Evolutionary conservation across 106 monocot species (phyloP).

Genomic region (Allium cepa): DNA sequence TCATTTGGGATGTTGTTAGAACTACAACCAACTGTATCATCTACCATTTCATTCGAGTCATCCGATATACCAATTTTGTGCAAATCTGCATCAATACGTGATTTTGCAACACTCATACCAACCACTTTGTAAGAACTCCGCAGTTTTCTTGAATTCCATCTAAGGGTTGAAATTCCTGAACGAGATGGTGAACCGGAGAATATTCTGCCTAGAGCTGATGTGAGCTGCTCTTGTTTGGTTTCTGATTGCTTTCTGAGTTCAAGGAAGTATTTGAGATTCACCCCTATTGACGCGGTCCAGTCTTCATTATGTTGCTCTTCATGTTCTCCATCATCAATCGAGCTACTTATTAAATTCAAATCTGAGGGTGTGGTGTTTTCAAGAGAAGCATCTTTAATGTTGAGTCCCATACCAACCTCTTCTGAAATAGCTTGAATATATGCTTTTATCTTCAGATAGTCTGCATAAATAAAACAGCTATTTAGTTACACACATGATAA

Average conservation of each 20-base stretch:
- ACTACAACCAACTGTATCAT: background rate
- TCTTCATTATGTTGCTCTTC: constrained; percentile 47
- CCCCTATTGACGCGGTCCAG: constrained; percentile 83
- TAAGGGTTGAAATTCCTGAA: constrained; percentile 38
- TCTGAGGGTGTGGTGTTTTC: constrained; percentile 54
- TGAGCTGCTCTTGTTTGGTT: constrained; percentile 37
- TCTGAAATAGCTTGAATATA: constrained; percentile 61
- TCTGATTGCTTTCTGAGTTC: constrained; percentile 52
- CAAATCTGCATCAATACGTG: constrained; percentile 1
- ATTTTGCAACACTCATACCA: constrained; percentile 17
- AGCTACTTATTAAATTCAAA: constrained; percentile 54
- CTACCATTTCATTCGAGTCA: background rate
- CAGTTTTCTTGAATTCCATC: constrained; percentile 63
- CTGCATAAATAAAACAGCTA: constrained; percentile 18
- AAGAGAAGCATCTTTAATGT: constrained; percentile 41
- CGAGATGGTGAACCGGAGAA: constrained; percentile 27
- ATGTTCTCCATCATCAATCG: constrained; percentile 74
- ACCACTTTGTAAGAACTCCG: constrained; percentile 48
- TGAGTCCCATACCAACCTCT: constrained; percentile 39
- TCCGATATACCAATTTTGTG: background rate
- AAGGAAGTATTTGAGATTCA: constrained; percentile 57
- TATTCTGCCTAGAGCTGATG: constrained; percentile 37
- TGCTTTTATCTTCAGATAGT: constrained; percentile 81
- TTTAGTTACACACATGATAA: too few species aligned
- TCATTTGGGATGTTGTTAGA: constrained; percentile 2